phyloP scores from a whole-genome alignment of 768 basidiomycete species.

The Dentipellis fragilis region DNA sequence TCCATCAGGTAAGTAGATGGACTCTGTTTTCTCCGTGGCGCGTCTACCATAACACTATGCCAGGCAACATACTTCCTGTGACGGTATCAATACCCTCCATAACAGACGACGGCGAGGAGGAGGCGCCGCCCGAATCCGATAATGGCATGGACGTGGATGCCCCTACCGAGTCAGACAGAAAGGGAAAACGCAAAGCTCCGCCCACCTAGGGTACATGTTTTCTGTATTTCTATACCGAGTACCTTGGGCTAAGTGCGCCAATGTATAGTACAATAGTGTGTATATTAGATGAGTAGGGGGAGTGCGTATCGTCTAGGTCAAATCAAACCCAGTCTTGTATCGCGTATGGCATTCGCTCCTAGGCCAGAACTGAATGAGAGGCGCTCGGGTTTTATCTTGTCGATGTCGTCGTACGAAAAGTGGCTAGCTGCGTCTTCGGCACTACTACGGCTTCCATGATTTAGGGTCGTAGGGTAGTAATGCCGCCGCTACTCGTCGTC shows the following conservation, averaged over 20 bases:
- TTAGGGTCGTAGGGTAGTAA: constrained; percentile 58
- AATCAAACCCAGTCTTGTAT: too few species aligned
- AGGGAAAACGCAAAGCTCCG: constrained; percentile 58
- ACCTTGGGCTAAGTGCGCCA: too few species aligned
- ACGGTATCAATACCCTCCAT: constrained; percentile 47
- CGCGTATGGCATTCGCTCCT: too few species aligned
- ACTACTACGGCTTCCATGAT: constrained; percentile 35
- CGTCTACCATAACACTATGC: neutral
- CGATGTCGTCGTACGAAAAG: too few species aligned
- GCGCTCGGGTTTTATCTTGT: too few species aligned
- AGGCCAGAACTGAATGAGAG: too few species aligned
- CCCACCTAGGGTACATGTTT: constrained; percentile 2
- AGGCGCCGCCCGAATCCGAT: constrained; percentile 12
- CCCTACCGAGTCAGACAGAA: constrained; percentile 29
- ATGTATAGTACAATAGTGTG: too few species aligned
- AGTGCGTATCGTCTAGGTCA: too few species aligned
- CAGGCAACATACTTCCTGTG: constrained; percentile 49
- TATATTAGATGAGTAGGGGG: too few species aligned
- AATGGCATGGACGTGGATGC: constrained; percentile 6
- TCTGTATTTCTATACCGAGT: too few species aligned
- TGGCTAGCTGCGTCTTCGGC: neutral
- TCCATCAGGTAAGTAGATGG: constrained; percentile 33
- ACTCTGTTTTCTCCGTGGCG: neutral
- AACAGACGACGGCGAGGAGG: constrained; percentile 52
- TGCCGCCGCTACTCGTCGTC: constrained; percentile 84